These are phyloP conservation scores for Murraya koenigii DNA, from an alignment of 345 rosid species.

Conservation along the genomic window DNA sequence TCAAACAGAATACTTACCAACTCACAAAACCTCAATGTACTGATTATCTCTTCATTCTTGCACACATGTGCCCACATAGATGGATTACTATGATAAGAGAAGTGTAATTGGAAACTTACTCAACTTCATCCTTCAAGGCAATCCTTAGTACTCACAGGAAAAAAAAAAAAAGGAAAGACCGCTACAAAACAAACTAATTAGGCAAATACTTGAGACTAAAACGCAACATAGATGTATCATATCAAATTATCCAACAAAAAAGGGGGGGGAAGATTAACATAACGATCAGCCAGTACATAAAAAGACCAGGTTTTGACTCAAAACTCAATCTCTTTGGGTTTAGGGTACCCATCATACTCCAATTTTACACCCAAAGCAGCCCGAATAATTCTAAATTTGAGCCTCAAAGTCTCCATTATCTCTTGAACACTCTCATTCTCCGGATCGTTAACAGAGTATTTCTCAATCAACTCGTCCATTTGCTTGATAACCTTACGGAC, in stretches of 20 bases:
- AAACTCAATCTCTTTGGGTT: constrained; percentile 57
- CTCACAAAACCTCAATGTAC: background rate
- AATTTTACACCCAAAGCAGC: constrained; percentile 62
- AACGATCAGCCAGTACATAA: background rate
- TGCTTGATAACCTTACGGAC: constrained; percentile 53
- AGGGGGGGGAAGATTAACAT: too few species aligned
- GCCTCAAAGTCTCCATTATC: constrained; percentile 52
- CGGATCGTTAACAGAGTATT: constrained; percentile 57
- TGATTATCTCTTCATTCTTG: background rate
- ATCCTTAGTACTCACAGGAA: background rate
- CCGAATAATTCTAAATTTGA: constrained; percentile 65
- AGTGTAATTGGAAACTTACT: background rate
- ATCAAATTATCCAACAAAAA: background rate
- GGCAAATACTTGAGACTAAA: background rate
- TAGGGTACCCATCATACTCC: constrained; percentile 64
- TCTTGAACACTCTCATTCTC: constrained; percentile 62
- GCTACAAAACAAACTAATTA: background rate
- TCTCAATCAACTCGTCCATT: constrained; percentile 54
- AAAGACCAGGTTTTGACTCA: constrained; percentile 22
- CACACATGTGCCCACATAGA: background rate
- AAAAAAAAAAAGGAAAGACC: background rate
- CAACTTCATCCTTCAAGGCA: constrained; percentile 4
- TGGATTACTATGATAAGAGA: background rate
- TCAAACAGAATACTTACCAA: background rate
- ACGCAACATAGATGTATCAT: background rate